Conservation (phyloP, 345 rosid genomes). For the Moricandia arvensis region DNA sequence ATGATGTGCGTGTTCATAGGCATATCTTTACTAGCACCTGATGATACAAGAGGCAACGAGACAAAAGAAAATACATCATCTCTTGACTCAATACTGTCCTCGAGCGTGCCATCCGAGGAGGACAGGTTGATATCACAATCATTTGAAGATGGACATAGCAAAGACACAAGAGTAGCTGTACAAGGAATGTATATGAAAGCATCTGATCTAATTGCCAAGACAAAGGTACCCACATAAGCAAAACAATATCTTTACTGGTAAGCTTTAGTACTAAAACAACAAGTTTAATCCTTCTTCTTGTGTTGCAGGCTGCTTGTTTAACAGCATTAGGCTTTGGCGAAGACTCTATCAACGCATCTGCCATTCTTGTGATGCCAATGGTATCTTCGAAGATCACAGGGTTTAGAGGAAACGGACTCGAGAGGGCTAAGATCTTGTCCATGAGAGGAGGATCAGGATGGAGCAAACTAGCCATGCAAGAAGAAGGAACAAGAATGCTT, state of each 20-base stretch:
- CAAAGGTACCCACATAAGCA: slow-evolving; percentile 59
- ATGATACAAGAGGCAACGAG: slow-evolving; percentile 82
- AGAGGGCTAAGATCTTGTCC: slow-evolving; percentile 61
- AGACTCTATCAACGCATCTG: slow-evolving; percentile 94
- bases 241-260: neutral
- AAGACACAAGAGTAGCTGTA: slow-evolving; percentile 55
- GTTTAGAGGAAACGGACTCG: slow-evolving; percentile 69
- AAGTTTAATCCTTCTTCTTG: neutral
- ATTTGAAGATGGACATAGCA: slow-evolving; percentile 54
- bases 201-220: slow-evolving; percentile 55
- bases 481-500: slow-evolving; percentile 41
- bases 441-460: slow-evolving; percentile 64
- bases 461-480: slow-evolving; percentile 48
- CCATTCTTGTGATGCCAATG: slow-evolving; percentile 96
- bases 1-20: slow-evolving; percentile 85
- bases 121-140: slow-evolving; percentile 69
- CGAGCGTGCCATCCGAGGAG: slow-evolving; percentile 54
- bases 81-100: slow-evolving; percentile 50
- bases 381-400: slow-evolving; percentile 90
- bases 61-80: slow-evolving; percentile 60
- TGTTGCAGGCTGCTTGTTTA: slow-evolving; percentile 69
- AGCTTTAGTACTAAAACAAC: slow-evolving; percentile 4
- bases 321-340: slow-evolving; percentile 75
- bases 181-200: slow-evolving; percentile 60
- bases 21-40: slow-evolving; percentile 92